These are phyloP conservation scores for Apophysomyces variabilis DNA, from an alignment of 371 early-diverging fungal genomes.

Conservation along the genomic window DNA sequence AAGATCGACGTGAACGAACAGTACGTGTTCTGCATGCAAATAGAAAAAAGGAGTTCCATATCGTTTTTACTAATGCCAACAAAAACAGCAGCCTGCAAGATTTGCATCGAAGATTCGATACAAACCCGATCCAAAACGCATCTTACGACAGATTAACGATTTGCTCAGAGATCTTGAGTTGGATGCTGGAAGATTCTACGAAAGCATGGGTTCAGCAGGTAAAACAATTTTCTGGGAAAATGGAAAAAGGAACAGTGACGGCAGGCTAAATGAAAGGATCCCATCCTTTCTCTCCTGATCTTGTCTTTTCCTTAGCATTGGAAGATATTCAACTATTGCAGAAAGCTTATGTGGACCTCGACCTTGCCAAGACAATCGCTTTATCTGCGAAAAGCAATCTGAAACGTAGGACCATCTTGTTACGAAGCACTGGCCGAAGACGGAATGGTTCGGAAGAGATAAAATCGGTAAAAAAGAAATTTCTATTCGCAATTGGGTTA, in stretches of 20 bases:
- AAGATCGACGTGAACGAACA: constrained; percentile 18
- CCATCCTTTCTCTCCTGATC: no score
- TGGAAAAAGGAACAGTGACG: no score
- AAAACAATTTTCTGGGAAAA: neutral
- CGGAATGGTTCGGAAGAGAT: constrained; percentile 33
- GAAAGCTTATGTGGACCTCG: constrained; percentile 53
- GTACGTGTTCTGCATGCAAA: constrained; percentile 12
- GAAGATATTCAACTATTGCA: constrained; percentile 50
- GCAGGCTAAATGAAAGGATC: no score
- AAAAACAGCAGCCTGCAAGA: constrained; percentile 15
- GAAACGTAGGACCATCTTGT: constrained; percentile 40
- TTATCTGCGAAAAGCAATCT: constrained; percentile 52
- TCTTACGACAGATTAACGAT: constrained; percentile 50
- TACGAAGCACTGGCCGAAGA: constrained; percentile 30
- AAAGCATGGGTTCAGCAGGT: constrained; percentile 48
- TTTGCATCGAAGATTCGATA: constrained; percentile 43
- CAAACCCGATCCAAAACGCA: constrained; percentile 52
- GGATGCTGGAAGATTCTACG: constrained; percentile 52
- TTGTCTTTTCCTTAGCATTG: constrained; percentile 8
- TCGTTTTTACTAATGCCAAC: neutral
- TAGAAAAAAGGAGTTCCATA: neutral
- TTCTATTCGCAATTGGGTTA: no score
- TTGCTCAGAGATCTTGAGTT: constrained; percentile 42
- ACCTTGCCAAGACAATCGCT: constrained; percentile 54
- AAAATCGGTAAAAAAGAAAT: constrained; percentile 28